Conservation (phyloP, 2,329 filamentous ascomycete species). For the Xylaria sp. region DNA sequence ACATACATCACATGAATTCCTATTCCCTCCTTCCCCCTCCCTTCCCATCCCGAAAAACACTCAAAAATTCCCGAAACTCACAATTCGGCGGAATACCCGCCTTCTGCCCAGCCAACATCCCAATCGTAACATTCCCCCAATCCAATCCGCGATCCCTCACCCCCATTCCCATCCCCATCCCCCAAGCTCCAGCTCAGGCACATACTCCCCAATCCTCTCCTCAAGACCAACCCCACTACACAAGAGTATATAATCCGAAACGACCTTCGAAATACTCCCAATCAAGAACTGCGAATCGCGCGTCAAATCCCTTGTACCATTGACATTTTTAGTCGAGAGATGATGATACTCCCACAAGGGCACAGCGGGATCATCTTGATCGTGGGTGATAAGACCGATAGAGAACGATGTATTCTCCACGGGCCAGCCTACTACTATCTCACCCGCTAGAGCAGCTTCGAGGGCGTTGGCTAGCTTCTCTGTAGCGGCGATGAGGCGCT, state of each 20-base stretch:
- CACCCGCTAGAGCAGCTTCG: neutral
- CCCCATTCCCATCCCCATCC: neutral
- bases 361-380: neutral
- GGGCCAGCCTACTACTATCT: neutral
- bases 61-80: neutral
- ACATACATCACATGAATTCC: neutral
- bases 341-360: constrained; percentile 13
- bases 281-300: constrained; percentile 10
- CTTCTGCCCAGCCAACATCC: constrained; percentile 1
- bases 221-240: neutral
- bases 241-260: constrained; percentile 13
- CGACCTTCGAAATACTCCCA: neutral
- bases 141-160: neutral
- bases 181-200: constrained; percentile 1
- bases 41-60: neutral
- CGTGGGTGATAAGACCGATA: neutral
- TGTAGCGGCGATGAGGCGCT: neutral
- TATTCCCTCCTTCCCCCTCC: neutral
- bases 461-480: neutral
- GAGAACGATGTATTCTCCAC: constrained; percentile 2
- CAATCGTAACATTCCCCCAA: constrained; percentile 3
- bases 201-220: neutral
- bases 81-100: constrained; percentile 9
- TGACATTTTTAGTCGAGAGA: neutral
- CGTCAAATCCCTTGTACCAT: neutral